These are phyloP conservation scores for Tylopilus sp. DNA, from an alignment of 768 basidiomycete species.

Conservation along the genomic window DNA sequence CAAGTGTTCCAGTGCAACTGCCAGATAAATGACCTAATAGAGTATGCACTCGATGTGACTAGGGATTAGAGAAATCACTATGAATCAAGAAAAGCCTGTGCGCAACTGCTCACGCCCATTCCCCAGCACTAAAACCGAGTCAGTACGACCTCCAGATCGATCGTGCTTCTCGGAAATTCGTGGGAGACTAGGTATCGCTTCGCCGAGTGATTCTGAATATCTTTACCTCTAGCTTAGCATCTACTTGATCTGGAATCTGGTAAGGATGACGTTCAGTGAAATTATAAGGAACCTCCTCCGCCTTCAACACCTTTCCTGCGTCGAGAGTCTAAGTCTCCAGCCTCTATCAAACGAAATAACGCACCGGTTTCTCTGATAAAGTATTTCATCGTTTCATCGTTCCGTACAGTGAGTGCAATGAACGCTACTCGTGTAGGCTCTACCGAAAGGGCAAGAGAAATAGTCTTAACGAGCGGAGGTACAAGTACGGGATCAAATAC, in stretches of 20 bases:
- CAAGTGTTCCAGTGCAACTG: slow-evolving; percentile 1
- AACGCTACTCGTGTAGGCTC: slow-evolving; percentile 18
- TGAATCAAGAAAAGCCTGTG: slow-evolving; percentile 8
- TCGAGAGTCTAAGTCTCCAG: not conserved
- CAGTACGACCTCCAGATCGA: slow-evolving; percentile 16
- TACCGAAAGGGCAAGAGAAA: slow-evolving; percentile 34
- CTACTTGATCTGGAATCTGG: slow-evolving; percentile 31
- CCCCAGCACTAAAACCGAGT: slow-evolving; percentile 3
- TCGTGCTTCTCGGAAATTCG: slow-evolving; percentile 1
- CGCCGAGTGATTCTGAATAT: slow-evolving; percentile 40
- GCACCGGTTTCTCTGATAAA: slow-evolving; percentile 42
- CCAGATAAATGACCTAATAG: not conserved
- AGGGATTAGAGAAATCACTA: slow-evolving; percentile 6
- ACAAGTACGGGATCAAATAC: slow-evolving; percentile 67
- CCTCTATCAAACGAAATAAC: not conserved
- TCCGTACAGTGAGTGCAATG: slow-evolving; percentile 50
- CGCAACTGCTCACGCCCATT: not conserved
- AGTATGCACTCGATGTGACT: slow-evolving; percentile 1
- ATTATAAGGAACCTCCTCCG: slow-evolving; percentile 27
- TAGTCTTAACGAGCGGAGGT: slow-evolving; percentile 49
- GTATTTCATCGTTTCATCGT: slow-evolving; percentile 45
- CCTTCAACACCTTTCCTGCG: slow-evolving; percentile 22
- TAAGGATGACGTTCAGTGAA: slow-evolving; percentile 17
- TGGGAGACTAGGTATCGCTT: slow-evolving; percentile 1
- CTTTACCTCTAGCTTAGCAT: slow-evolving; percentile 38